Percentiles rank a stretch among this genome's conserved stretches.
phyloP scores from a whole-genome alignment of 1,139 yeast species.

The Hyphopichia burtonii region DNA sequence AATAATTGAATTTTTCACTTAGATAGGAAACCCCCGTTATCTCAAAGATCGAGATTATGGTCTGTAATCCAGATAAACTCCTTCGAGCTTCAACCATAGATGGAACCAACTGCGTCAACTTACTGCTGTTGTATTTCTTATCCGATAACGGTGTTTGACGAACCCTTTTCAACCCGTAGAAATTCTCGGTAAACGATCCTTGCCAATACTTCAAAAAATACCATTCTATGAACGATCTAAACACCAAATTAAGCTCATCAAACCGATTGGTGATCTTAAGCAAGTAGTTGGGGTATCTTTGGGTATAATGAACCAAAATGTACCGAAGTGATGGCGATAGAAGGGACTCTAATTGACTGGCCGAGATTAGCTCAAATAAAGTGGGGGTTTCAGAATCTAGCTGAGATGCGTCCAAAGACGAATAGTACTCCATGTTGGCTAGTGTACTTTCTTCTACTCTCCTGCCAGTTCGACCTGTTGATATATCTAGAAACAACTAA shows the following conservation, averaged over 20 bases:
- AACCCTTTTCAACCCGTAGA: slow-evolving; percentile 82
- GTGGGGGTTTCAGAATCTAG: slow-evolving; percentile 78
- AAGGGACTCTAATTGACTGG: slow-evolving; percentile 73
- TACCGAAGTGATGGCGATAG: slow-evolving; percentile 83
- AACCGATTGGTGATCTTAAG: slow-evolving; percentile 63
- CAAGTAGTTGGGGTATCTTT: slow-evolving; percentile 69
- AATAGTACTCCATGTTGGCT: slow-evolving; percentile 69
- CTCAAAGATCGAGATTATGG: slow-evolving; percentile 58
- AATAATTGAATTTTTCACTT: slow-evolving; percentile 63
- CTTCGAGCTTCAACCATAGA: slow-evolving; percentile 55
- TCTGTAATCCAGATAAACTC: slow-evolving; percentile 54
- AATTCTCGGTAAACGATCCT: slow-evolving; percentile 86
- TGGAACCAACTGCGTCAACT: slow-evolving; percentile 44
- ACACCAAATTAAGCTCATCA: slow-evolving; percentile 68
- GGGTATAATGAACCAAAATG: slow-evolving; percentile 78
- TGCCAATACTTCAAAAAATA: slow-evolving; percentile 73
- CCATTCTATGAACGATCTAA: slow-evolving; percentile 73
- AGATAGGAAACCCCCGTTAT: slow-evolving; percentile 69
- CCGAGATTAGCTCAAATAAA: slow-evolving; percentile 76
- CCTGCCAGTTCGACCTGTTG: no score
- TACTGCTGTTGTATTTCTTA: slow-evolving; percentile 28
- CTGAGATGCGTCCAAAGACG: slow-evolving; percentile 74
- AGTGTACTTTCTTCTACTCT: background rate
- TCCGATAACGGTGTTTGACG: slow-evolving; percentile 39
- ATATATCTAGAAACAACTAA: no score